A percentile compares a stretch with the other conserved stretches of the same genome.
These are phyloP conservation scores for Irpex rosettiformis DNA, from an alignment of 1,284 basidiomycete species.

Conservation along the genomic window DNA sequence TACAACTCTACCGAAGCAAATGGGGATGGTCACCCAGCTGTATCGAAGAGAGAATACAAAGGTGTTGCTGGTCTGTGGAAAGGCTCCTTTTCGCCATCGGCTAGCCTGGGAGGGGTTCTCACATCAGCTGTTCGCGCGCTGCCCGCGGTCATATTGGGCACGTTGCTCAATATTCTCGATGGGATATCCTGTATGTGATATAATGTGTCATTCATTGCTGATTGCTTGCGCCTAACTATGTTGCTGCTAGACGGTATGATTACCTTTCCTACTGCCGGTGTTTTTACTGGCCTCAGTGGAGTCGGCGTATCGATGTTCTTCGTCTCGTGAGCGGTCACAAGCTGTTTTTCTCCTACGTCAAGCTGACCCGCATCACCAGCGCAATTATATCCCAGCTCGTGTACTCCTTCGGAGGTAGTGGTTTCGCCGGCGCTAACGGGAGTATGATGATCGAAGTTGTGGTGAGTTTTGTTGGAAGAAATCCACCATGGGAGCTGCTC, in stretches of 20 bases:
- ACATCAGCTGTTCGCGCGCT: conserved; percentile 47
- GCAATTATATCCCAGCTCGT: conserved; percentile 82
- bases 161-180: conserved; percentile 89
- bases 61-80: conserved; percentile 6
- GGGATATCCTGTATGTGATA: conserved; percentile 79
- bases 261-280: conserved; percentile 82
- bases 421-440: conserved; percentile 88
- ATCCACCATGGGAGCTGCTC: background rate
- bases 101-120: conserved; percentile 9
- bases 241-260: conserved; percentile 70
- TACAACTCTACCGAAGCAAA: conserved; percentile 22
- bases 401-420: conserved; percentile 85
- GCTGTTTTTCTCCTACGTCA: background rate
- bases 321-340: conserved; percentile 53
- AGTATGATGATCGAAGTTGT: conserved; percentile 99
- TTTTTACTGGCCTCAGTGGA: conserved; percentile 82
- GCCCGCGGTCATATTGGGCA: conserved; percentile 86
- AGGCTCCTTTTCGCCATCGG: background rate
- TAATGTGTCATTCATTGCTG: conserved; percentile 7
- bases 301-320: conserved; percentile 97
- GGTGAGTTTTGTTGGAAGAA: conserved; percentile 44
- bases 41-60: conserved; percentile 17
- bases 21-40: conserved; percentile 7
- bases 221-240: background rate
- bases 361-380: conserved; percentile 25